Percentiles rank a stretch among this genome's conserved stretches.
These are phyloP conservation scores for Agapanthus africanus DNA, from an alignment of 106 monocot species.

Conservation along the genomic window DNA sequence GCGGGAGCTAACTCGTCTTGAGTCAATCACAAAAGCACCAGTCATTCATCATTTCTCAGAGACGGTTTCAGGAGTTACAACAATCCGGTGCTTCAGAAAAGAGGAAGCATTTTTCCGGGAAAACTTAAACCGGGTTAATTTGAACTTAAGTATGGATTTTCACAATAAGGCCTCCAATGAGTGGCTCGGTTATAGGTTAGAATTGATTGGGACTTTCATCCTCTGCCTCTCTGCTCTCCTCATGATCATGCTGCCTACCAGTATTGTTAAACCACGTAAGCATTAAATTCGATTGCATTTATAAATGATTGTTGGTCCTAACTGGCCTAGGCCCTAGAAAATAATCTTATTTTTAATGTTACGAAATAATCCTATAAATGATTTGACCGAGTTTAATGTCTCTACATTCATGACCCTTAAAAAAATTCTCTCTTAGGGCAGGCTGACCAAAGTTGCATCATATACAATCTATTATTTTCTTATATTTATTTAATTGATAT, in stretches of 20 bases:
- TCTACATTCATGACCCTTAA: no score
- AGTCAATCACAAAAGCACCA: slow-evolving; percentile 72
- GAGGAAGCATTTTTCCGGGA: slow-evolving; percentile 43
- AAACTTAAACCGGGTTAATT: slow-evolving; percentile 49
- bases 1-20: slow-evolving; percentile 73
- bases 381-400: no score
- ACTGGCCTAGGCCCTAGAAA: no score
- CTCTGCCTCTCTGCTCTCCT: slow-evolving; percentile 52
- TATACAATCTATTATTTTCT: no score
- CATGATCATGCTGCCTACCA: slow-evolving; percentile 59
- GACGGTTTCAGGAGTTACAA: slow-evolving; percentile 53
- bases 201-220: slow-evolving; percentile 51
- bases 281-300: background rate
- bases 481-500: no score
- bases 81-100: slow-evolving; percentile 71
- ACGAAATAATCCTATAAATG: no score
- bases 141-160: slow-evolving; percentile 64
- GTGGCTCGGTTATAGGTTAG: slow-evolving; percentile 72
- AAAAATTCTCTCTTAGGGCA: background rate
- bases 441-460: background rate
- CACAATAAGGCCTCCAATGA: slow-evolving; percentile 70
- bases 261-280: slow-evolving; percentile 63
- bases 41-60: slow-evolving; percentile 91
- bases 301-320: no score
- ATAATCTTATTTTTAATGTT: no score